Evolutionary conservation across 768 basidiomycete genomes (phyloP), one percentile per base, ranked within the genome.

Genomic region (Macrolepiota dolichaula): DNA sequence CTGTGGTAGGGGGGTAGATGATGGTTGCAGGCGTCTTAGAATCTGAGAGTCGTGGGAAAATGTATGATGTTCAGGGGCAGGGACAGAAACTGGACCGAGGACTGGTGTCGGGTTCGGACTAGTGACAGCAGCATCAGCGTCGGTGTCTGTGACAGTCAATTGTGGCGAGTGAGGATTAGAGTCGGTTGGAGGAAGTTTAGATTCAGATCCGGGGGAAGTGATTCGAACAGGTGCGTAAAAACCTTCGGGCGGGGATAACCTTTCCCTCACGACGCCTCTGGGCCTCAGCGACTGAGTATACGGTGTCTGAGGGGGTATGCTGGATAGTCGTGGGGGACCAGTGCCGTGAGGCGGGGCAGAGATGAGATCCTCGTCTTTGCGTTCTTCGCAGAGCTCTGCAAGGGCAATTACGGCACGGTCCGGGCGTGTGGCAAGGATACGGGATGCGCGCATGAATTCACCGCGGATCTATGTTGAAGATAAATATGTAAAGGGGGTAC

Each of bases 361-460:
- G 9, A 85, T 75, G 17, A 85, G 77, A 60, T 85, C 83, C 68
- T 87, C 86, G 32, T 83, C 85, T 57, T 86, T 86, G 24, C 94
- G 87, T 72, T 98, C 96, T 68, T 94, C 92, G 68, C 96, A 97
- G 12, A 99, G 85, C 65, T 95, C 90, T 1, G 94, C 87, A 17
- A 98, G 80, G 4, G 92, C 91, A 19, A 89, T 73, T 35, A 91
- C 85, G 7, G 91, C 92, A 52, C 92, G 87, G 57, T 91, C 90
- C 1, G 92, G 93, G 32, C 89, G 88, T 64, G 81, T 77, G 11
- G 87, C 81, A 36, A 99, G 79, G 59, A 98, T 92, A 58, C 94
- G 83, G 24, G 89, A 87, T 4, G 96, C 96, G 37, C 96, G 89
- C 93, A 96, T 96, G 72, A 99, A 96, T 76, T 98, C 96, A 9